phyloP scores from a whole-genome alignment of 2,329 filamentous ascomycete genomes.

The Cercospora zeae-maydis region DNA sequence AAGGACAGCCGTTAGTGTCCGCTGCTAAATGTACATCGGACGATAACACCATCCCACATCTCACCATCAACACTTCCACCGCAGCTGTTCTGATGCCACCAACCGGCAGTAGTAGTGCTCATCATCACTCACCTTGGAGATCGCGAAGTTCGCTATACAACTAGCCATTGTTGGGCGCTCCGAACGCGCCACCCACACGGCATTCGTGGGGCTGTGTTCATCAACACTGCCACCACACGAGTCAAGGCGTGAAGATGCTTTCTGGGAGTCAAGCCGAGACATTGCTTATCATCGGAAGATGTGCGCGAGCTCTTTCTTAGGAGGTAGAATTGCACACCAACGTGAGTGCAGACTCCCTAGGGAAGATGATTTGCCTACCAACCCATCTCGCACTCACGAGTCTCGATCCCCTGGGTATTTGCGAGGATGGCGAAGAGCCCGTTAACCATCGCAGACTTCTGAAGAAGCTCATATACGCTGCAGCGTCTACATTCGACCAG shows the following conservation, averaged over 20 bases:
- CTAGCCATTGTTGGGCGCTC: no score
- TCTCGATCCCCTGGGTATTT: constrained; percentile 14
- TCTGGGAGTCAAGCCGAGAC: background rate
- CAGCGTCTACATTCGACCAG: background rate
- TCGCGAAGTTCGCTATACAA: background rate
- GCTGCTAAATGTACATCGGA: background rate
- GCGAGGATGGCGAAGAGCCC: constrained; percentile 2
- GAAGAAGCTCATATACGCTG: background rate
- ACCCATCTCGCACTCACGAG: constrained; percentile 10
- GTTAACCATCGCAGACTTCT: background rate
- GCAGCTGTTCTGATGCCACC: background rate
- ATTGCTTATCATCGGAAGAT: background rate
- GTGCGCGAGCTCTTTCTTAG: no score
- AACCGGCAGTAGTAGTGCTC: background rate
- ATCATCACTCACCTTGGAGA: background rate
- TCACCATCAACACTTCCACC: background rate
- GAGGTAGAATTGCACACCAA: no score
- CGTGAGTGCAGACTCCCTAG: no score
- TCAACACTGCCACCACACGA: background rate
- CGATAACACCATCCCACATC: background rate
- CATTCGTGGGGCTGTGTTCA: background rate
- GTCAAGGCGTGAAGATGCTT: background rate
- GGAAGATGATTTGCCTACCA: no score
- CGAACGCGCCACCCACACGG: no score
- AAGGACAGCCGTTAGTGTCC: background rate